phyloP scores from a whole-genome alignment of 2,329 filamentous ascomycete genomes.

The Nemania abortiva region DNA sequence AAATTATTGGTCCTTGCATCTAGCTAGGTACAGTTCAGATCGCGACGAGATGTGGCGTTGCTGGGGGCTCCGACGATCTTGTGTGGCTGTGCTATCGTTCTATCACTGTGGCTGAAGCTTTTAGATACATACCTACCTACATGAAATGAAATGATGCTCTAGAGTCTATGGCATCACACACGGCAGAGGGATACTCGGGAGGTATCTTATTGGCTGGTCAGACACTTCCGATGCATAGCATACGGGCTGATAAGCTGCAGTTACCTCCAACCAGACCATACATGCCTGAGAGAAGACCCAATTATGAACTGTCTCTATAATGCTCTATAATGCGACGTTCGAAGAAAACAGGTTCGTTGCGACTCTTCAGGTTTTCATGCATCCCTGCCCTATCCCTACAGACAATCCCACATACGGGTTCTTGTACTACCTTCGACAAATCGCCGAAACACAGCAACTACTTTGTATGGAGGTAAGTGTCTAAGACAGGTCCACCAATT shows the following conservation, averaged over 20 bases:
- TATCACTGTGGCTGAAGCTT: conserved; percentile 10
- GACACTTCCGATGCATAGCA: too few species aligned
- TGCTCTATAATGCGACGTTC: neutral
- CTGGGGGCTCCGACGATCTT: neutral
- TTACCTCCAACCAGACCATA: too few species aligned
- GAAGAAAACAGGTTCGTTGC: neutral
- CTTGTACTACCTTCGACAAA: neutral
- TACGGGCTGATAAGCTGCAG: too few species aligned
- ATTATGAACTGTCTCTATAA: neutral
- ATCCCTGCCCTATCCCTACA: neutral
- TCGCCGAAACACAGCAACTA: neutral
- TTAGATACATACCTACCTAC: too few species aligned
- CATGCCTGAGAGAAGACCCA: neutral
- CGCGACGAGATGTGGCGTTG: conserved; percentile 38
- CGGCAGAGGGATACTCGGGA: too few species aligned
- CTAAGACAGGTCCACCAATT: neutral
- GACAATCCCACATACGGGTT: neutral
- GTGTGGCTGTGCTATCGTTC: conserved; percentile 26
- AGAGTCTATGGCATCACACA: neutral
- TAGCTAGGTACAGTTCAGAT: conserved; percentile 26
- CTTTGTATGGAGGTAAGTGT: neutral
- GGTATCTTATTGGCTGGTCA: too few species aligned
- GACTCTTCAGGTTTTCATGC: neutral
- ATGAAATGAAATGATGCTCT: too few species aligned
- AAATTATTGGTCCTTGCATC: conserved; percentile 36